Percentiles rank a stretch among this genome's conserved stretches.
Conservation (phyloP, 306 rosid genomes). For the Macrotyloma uniflorum region DNA sequence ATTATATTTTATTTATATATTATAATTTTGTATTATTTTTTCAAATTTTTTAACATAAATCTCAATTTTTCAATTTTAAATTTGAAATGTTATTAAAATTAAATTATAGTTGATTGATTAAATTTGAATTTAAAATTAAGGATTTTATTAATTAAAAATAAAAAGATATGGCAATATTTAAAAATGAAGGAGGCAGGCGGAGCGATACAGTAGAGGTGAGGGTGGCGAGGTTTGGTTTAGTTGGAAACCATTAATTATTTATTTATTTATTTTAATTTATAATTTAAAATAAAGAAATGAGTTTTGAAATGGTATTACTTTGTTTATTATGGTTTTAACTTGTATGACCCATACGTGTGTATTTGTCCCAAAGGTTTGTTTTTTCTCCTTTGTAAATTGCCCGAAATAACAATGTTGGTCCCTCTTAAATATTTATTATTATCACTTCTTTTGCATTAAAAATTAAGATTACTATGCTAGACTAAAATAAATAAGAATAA, state of each 20-base stretch:
- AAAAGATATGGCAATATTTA: neutral
- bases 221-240: neutral
- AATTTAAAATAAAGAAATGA: slow-evolving; percentile 22
- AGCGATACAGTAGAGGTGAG: slow-evolving; percentile 12
- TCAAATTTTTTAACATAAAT: too few relatives aligned
- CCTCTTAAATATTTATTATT: neutral
- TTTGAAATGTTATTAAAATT: too few relatives aligned
- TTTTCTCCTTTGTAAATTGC: neutral
- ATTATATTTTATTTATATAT: too few relatives aligned
- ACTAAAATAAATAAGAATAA: too few relatives aligned
- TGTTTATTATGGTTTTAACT: neutral
- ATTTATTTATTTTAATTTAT: neutral
- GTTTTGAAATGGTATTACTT: slow-evolving; percentile 9
- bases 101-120: too few relatives aligned
- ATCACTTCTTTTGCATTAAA: too few relatives aligned
- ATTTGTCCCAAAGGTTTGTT: neutral
- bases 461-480: too few relatives aligned
- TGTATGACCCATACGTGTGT: neutral
- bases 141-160: too few relatives aligned
- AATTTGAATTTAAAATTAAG: too few relatives aligned
- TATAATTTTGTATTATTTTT: too few relatives aligned
- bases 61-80: too few relatives aligned
- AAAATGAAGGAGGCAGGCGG: slow-evolving; percentile 39
- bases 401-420: neutral
- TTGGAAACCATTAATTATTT: slow-evolving; percentile 38